Evolutionary conservation across 106 monocot species (phyloP).

Genomic region (Allium fistulosum): DNA sequence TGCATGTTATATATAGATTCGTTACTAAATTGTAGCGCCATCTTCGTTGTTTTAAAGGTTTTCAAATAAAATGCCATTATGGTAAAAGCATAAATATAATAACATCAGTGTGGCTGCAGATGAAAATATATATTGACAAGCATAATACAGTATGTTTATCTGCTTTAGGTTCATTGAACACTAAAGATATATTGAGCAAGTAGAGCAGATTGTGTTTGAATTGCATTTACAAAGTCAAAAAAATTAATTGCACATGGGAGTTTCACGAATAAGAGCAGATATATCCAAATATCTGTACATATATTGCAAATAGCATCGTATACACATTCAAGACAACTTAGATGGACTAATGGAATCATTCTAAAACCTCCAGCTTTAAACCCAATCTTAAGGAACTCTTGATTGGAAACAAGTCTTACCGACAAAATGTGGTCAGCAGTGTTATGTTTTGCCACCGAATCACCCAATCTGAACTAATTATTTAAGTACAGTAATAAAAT

Average conservation of each 20-base stretch:
- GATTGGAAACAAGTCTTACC: background rate
- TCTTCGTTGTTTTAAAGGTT: too few species aligned
- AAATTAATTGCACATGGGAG: background rate
- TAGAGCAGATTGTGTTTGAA: background rate
- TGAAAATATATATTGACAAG: too few species aligned
- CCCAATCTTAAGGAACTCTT: background rate
- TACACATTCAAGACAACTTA: too few species aligned
- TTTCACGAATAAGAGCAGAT: too few species aligned
- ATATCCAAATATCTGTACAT: too few species aligned
- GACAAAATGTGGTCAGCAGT: background rate
- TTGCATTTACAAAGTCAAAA: background rate
- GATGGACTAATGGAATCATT: too few species aligned
- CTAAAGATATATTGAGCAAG: too few species aligned
- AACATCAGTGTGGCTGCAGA: too few species aligned
- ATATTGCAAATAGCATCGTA: too few species aligned
- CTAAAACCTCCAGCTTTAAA: background rate
- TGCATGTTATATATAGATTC: background rate
- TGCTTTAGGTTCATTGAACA: too few species aligned
- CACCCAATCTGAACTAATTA: background rate
- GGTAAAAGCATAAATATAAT: background rate
- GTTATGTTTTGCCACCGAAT: background rate
- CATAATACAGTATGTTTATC: too few species aligned
- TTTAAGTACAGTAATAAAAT: background rate
- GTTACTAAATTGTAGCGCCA: background rate
- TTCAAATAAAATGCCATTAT: background rate